These are phyloP conservation scores for Cystobasidium sp. DNA, from an alignment of 1,284 basidiomycete genomes.

Conservation along the genomic window DNA sequence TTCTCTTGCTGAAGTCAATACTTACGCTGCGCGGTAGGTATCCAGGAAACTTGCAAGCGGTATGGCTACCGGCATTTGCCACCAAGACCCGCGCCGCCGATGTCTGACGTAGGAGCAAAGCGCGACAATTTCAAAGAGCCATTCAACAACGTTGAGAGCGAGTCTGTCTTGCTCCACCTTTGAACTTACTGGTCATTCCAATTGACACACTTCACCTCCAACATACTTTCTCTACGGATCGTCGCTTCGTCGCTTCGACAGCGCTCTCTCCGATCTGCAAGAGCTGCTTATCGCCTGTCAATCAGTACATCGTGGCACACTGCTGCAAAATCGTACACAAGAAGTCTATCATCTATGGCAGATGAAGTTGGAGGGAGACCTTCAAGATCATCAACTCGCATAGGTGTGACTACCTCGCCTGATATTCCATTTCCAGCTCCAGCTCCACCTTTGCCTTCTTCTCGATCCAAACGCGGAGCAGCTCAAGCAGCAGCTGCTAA, in stretches of 20 bases:
- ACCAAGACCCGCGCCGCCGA: too few relatives aligned
- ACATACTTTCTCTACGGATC: background rate
- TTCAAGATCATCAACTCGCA: background rate
- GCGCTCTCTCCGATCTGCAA: slow-evolving; percentile 5
- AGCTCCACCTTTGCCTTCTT: slow-evolving; percentile 16
- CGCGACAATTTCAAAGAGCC: too few relatives aligned
- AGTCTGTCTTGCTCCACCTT: too few relatives aligned
- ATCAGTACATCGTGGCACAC: background rate
- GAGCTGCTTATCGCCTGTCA: background rate
- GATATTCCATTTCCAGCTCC: slow-evolving; percentile 38
- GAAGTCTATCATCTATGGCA: background rate
- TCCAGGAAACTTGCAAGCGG: too few relatives aligned
- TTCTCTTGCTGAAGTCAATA: too few relatives aligned
- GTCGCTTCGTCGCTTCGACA: background rate
- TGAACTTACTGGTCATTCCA: too few relatives aligned
- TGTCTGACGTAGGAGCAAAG: too few relatives aligned
- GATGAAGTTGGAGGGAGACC: background rate
- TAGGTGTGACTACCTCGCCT: slow-evolving; percentile 16
- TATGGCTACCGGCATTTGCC: too few relatives aligned
- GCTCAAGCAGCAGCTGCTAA: slow-evolving; percentile 29
- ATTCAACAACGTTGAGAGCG: too few relatives aligned
- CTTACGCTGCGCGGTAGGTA: too few relatives aligned
- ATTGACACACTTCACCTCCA: too few relatives aligned
- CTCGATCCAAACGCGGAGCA: slow-evolving; percentile 28
- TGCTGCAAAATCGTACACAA: background rate